phyloP scores from a whole-genome alignment of 2,329 filamentous ascomycete genomes.

The Colletotrichum filicis region DNA sequence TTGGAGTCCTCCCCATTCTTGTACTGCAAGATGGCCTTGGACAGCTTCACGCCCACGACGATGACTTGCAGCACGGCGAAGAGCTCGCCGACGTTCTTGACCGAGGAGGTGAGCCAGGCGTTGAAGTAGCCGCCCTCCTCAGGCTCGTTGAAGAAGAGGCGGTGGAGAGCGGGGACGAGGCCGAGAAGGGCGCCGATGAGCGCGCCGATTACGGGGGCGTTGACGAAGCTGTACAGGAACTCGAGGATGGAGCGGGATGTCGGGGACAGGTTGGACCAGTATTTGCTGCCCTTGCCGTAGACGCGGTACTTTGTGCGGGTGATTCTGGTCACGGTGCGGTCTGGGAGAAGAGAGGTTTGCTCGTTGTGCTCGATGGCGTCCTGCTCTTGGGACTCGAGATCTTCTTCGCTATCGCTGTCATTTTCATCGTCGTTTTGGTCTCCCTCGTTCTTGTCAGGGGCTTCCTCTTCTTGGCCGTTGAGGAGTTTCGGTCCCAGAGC shows the following conservation, averaged over 20 bases:
- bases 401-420: background rate
- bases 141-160: constrained; percentile 68
- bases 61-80: constrained; percentile 75
- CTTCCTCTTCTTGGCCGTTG: constrained; percentile 34
- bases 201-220: constrained; percentile 71
- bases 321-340: constrained; percentile 45
- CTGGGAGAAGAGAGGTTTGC: constrained; percentile 25
- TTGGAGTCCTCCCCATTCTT: constrained; percentile 44
- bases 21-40: constrained; percentile 54
- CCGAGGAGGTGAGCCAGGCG: constrained; percentile 71
- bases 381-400: constrained; percentile 27
- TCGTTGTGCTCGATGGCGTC: constrained; percentile 24
- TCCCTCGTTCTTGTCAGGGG: constrained; percentile 1
- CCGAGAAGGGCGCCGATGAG: constrained; percentile 68
- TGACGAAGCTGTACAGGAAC: constrained; percentile 62
- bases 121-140: constrained; percentile 72
- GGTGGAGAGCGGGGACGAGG: constrained; percentile 67
- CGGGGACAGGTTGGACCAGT: constrained; percentile 19
- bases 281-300: constrained; percentile 14
- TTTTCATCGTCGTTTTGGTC: background rate
- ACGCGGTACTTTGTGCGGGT: constrained; percentile 14
- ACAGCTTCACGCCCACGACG: constrained; percentile 74
- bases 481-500: constrained; percentile 62
- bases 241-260: constrained; percentile 45
- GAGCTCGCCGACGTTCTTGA: constrained; percentile 71